Evolutionary conservation across 148 eudicot species (phyloP).

Genomic region (Silene latifolia): DNA sequence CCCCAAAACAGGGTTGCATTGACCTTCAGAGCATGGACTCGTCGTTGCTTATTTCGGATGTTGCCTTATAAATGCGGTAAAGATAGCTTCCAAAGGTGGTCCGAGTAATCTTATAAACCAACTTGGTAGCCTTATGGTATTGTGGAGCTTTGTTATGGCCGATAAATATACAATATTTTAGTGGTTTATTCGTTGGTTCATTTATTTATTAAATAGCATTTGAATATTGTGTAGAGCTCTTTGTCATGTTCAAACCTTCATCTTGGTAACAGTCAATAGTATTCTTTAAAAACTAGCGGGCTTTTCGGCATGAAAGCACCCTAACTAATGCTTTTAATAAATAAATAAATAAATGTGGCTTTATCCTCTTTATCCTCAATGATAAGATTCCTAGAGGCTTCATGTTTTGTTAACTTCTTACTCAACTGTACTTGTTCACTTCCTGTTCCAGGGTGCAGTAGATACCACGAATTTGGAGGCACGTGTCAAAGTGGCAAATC

Average conservation of each 20-base stretch:
- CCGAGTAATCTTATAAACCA: no score
- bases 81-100: no score
- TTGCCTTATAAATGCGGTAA: no score
- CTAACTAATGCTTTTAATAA: neutral
- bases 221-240: neutral
- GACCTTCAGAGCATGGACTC: no score
- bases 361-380: neutral
- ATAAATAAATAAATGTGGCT: neutral
- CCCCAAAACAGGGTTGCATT: no score
- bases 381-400: neutral
- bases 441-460: slow-evolving; percentile 70
- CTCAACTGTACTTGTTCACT: neutral
- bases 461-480: slow-evolving; percentile 78
- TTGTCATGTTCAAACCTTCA: neutral
- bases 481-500: slow-evolving; percentile 79
- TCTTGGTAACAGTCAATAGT: neutral
- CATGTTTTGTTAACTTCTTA: neutral
- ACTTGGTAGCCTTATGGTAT: no score
- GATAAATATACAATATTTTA: neutral
- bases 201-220: neutral
- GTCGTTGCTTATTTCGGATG: no score
- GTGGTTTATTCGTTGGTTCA: neutral
- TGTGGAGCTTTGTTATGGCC: no score
- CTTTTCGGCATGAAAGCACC: neutral
- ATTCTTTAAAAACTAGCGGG: neutral